Percentiles rank a stretch among this genome's conserved stretches.
Evolutionary conservation across 768 basidiomycete genomes (phyloP).

Genomic region (Tulasnella sp.): DNA sequence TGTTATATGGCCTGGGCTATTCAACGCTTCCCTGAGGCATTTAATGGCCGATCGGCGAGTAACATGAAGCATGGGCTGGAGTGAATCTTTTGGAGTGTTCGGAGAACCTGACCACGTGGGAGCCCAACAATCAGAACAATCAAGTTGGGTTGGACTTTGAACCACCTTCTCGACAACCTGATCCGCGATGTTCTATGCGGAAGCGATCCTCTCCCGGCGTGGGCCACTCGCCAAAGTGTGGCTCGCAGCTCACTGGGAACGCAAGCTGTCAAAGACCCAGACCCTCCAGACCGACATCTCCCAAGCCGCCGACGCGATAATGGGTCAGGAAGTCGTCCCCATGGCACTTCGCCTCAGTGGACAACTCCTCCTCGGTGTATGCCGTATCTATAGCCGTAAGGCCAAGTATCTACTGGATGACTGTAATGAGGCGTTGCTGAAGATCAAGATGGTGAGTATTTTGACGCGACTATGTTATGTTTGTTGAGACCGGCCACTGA

Average conservation of each 20-base stretch:
- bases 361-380: slow-evolving; percentile 90
- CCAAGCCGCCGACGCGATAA: slow-evolving; percentile 87
- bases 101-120: background rate
- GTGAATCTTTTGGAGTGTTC: background rate
- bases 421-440: slow-evolving; percentile 90
- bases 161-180: slow-evolving; percentile 11
- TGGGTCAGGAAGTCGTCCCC: slow-evolving; percentile 75
- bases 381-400: slow-evolving; percentile 94
- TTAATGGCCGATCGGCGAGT: background rate
- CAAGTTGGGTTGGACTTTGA: slow-evolving; percentile 1
- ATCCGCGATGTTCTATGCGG: slow-evolving; percentile 63
- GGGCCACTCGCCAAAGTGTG: slow-evolving; percentile 95
- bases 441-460: slow-evolving; percentile 77
- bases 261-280: slow-evolving; percentile 92
- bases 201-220: slow-evolving; percentile 85
- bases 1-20: background rate
- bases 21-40: background rate
- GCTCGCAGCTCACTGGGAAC: slow-evolving; percentile 98
- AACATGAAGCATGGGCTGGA: background rate
- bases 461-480: slow-evolving; percentile 2
- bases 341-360: slow-evolving; percentile 97
- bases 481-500: no score
- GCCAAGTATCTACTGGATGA: slow-evolving; percentile 97
- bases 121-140: background rate
- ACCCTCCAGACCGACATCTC: slow-evolving; percentile 92